These are phyloP conservation scores for Pleodorina starrii DNA, from an alignment of 139 green algal species.

Conservation along the genomic window DNA sequence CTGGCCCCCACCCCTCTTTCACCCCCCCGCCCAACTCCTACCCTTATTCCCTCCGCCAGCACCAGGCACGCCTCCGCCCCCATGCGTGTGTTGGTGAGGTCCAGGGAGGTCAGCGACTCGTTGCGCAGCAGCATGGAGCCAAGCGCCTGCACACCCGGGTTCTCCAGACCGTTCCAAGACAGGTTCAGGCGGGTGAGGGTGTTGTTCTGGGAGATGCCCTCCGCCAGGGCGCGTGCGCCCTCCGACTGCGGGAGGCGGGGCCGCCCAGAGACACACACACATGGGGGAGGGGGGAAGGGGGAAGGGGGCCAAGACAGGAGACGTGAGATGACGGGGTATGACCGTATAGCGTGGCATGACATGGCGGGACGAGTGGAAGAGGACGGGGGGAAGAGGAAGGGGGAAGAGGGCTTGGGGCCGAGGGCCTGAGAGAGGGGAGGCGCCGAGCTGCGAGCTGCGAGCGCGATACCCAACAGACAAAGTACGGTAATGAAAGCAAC, in stretches of 20 bases:
- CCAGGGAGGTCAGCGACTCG: conserved; percentile 63
- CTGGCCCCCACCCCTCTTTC: background rate
- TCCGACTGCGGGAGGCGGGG: conserved; percentile 45
- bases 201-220: conserved; percentile 67
- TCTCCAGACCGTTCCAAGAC: conserved; percentile 78
- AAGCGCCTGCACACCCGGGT: conserved; percentile 46
- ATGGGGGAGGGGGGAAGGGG: too few relatives aligned
- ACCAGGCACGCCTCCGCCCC: conserved; percentile 71
- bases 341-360: too few relatives aligned
- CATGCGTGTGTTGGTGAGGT: conserved; percentile 75
- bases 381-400: too few relatives aligned
- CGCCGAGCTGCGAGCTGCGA: too few relatives aligned
- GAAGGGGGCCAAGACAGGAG: too few relatives aligned
- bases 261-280: background rate
- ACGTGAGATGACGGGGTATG: too few relatives aligned
- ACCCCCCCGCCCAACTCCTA: conserved; percentile 23
- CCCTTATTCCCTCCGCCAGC: conserved; percentile 66
- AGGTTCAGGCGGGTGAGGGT: conserved; percentile 66
- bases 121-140: conserved; percentile 48
- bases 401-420: too few relatives aligned
- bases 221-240: conserved; percentile 62
- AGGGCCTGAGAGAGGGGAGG: too few relatives aligned
- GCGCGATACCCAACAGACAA: too few relatives aligned
- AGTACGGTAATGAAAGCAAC: too few relatives aligned
- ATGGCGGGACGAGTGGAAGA: too few relatives aligned